phyloP scores from a whole-genome alignment of 495 filamentous ascomycete genomes.

The Penicillium turbatum region DNA sequence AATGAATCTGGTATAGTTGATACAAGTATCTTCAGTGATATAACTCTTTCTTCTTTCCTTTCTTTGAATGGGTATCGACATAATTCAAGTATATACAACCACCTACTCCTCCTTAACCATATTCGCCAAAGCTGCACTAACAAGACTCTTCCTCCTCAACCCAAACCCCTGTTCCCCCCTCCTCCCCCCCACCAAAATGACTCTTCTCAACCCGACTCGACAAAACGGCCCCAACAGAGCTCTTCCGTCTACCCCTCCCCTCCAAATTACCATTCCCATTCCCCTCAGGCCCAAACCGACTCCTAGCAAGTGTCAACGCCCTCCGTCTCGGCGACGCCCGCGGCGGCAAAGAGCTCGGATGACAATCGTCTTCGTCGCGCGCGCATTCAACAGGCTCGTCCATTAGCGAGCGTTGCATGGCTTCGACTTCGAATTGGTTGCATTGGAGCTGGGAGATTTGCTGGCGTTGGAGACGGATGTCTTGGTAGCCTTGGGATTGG shows the following conservation, averaged over 20 bases:
- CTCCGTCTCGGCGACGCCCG: conserved; percentile 31
- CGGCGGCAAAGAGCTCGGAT: conserved; percentile 42
- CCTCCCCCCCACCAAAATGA: conserved; percentile 33
- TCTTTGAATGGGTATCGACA: conserved; percentile 1
- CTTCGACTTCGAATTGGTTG: conserved; percentile 33
- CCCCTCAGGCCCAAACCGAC: conserved; percentile 25
- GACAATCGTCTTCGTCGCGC: conserved; percentile 34
- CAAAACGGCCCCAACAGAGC: conserved; percentile 21
- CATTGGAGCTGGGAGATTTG: conserved; percentile 43
- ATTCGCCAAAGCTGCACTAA: conserved; percentile 42
- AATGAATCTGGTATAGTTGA: too few species aligned
- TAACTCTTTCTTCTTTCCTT: too few species aligned
- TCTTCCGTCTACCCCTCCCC: conserved; percentile 28
- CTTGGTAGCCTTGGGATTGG: conserved; percentile 12
- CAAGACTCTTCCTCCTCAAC: conserved; percentile 42
- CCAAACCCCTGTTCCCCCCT: conserved; percentile 41
- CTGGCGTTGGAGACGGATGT: conserved; percentile 39
- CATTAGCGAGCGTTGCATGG: conserved; percentile 32
- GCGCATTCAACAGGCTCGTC: conserved; percentile 15
- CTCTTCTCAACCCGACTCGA: conserved; percentile 40
- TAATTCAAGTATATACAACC: neutral
- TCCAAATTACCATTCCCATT: neutral
- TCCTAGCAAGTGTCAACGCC: conserved; percentile 25
- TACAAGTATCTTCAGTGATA: too few species aligned
- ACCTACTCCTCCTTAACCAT: conserved; percentile 21